A percentile compares a stretch with the other conserved stretches of the same genome.
Evolutionary conservation across 495 filamentous ascomycete genomes (phyloP).

Genomic region (Daldinia concentrica): DNA sequence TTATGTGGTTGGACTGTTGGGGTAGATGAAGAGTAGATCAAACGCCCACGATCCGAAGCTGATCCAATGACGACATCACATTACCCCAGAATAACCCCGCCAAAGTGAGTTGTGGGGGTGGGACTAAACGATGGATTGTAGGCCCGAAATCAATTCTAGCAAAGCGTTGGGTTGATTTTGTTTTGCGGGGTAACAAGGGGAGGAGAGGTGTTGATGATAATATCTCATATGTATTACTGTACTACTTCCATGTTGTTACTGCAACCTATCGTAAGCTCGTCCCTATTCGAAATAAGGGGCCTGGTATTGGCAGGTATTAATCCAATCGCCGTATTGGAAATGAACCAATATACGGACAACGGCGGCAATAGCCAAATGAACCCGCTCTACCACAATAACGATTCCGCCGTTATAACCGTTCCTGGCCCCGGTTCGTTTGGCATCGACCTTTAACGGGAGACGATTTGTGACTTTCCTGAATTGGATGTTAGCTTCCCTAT

Average conservation of each 20-base stretch:
- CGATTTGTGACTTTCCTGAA: constrained; percentile 17
- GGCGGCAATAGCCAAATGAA: not conserved
- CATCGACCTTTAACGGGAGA: not conserved
- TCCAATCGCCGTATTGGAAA: not conserved
- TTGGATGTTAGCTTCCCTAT: not conserved
- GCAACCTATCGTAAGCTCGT: not conserved
- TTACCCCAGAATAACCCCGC: constrained; percentile 24
- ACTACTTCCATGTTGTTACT: not conserved
- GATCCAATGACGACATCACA: constrained; percentile 21
- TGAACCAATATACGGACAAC: not conserved
- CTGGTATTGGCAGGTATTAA: not conserved
- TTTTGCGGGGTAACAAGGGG: constrained; percentile 35
- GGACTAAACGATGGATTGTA: constrained; percentile 9
- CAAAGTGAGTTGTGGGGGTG: constrained; percentile 31
- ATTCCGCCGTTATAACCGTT: not conserved
- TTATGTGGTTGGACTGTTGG: constrained; percentile 5
- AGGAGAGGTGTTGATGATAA: not conserved
- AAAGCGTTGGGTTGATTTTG: constrained; percentile 4
- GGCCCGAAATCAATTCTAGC: constrained; percentile 5
- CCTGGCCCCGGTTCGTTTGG: not conserved
- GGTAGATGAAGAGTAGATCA: constrained; percentile 23
- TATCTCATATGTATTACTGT: not conserved
- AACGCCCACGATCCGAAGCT: not conserved
- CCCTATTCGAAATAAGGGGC: not conserved
- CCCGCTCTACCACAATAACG: not conserved